Base-by-base conservation (phyloP, 2,329 filamentous ascomycete species). In the Taxawa tesnikishii region DNA sequence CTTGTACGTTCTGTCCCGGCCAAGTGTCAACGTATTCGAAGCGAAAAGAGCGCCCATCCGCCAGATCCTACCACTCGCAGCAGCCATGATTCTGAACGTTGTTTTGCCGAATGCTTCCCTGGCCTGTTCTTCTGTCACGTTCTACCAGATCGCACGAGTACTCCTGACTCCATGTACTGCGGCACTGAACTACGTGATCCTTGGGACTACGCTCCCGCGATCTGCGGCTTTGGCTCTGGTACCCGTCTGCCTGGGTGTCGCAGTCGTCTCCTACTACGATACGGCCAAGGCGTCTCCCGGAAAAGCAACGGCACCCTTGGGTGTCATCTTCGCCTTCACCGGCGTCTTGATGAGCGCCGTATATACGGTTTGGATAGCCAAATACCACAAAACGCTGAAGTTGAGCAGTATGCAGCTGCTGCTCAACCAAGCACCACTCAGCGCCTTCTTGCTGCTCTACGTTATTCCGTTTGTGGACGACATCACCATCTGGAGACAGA, bases 401-500 rank as follows among this genome's bases (percentile, higher is more conserved):
- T 73, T 79, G 58, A 70, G 67, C 41, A 79, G 73, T 53, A 75
- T 78, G 67, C 77, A 81, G 56, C 58, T 82, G 18, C 62, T 82
- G 8, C 72, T 73, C 55, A 79, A 78, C 52, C 75, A 80, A 53
- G 72, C 75, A 2, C 74, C 75, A 2, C 58, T 78, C 2, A 71
- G 73, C 14, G 67, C 70, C 2, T 63, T 76, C 38, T 51, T 79
- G 41, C 63, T 81, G 32, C 63, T 79, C 16, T 79, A 78, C 43
- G 65, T 70, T 21, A 76, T 79, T 38, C 75, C 75, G 0, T 77
- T 79, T 44, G 58, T 73, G 13, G 77, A 82, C 43, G 68, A 63
- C 11, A 71, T 78, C 44, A 74, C 75, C 3, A 59, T 60, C 8
- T 73, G 69, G 65, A 54, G 48, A 9, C 58, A 64, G 17, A 64